Evolutionary conservation across 805 yeast species (phyloP).

Genomic region (Wickerhamiella alocasiicola): DNA sequence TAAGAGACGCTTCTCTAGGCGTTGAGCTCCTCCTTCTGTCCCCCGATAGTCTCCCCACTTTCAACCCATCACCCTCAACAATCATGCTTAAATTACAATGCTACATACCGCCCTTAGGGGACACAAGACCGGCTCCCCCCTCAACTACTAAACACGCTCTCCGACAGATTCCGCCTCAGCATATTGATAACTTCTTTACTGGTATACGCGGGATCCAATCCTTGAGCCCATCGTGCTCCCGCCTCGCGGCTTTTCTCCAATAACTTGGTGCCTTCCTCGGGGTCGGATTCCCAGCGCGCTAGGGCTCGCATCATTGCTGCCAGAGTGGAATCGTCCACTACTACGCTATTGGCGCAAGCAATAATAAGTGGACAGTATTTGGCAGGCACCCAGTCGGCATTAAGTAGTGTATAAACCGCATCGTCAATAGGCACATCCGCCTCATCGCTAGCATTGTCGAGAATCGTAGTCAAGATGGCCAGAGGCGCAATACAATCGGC

Average conservation of each 20-base stretch:
- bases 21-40: too few relatives aligned
- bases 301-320: slow-evolving; percentile 10
- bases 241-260: background rate
- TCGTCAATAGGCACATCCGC: slow-evolving; percentile 3
- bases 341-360: slow-evolving; percentile 16
- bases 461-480: slow-evolving; percentile 14
- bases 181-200: slow-evolving; percentile 11
- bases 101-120: background rate
- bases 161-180: slow-evolving; percentile 15
- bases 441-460: slow-evolving; percentile 8
- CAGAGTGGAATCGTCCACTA: background rate
- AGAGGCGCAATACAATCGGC: slow-evolving; percentile 16
- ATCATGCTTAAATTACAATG: too few relatives aligned
- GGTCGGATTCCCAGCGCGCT: slow-evolving; percentile 6
- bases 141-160: slow-evolving; percentile 25
- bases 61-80: too few relatives aligned
- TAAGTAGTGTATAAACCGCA: slow-evolving; percentile 3
- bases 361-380: slow-evolving; percentile 19
- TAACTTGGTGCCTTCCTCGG: slow-evolving; percentile 8
- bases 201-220: slow-evolving; percentile 7
- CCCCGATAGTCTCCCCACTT: too few relatives aligned
- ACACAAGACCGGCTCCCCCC: background rate
- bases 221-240: slow-evolving; percentile 10
- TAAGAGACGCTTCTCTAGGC: too few relatives aligned
- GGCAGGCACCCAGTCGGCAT: slow-evolving; percentile 1